Evolutionary conservation across 768 basidiomycete genomes (phyloP), one percentile per base, ranked within the genome.

Genomic region (Amanita phalloides): DNA sequence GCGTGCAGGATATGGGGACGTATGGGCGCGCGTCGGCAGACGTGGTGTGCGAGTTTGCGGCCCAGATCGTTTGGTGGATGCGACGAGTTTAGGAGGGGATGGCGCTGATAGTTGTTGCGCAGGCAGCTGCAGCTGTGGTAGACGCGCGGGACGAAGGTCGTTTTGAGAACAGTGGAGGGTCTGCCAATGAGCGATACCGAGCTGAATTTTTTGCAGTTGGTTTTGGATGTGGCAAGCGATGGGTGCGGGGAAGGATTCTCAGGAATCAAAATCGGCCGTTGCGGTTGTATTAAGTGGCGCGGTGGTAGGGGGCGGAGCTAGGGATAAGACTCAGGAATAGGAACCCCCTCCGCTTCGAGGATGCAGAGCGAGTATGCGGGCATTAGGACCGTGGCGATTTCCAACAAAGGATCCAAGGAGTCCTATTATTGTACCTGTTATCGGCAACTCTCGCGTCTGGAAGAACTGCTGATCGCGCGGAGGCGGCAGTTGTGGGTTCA

Each of bases 1-100:
- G 75, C 28, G 73, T 90, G 36, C 79, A 74, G 59, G 87, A 89
- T 55, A 83, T 88, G 71, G 75, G 73, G 30, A 66, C 68, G 10
- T 86, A 89, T 62, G 72, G 87, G 37, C 70, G 72, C 49, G 70
- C 71, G 0, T 63, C 77, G 17, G 75, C 71, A 0, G 71, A 78
- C 48, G 64, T 86, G 32, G 73, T 86, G 1, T 73, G 77, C 62
- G 68, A 71, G 41, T 75, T 77, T 23, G 44, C 45, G 11, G 39
- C 8, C 14, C n/a, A 36, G n/a, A 56, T 77, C 75, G 45, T 46
- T 13, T 41, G 39, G 50, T 38, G 37, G 26, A 51, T 33, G 23
- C 13, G 30, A 51, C 50, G 41, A 41, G 37, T 23, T 14, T 51
- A 9, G 63, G 64, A n/a, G n/a, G n/a, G n/a, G n/a, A n/a, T n/a